Conservation (phyloP, 2,329 filamentous ascomycete species). For the Fusarium floridanum region DNA sequence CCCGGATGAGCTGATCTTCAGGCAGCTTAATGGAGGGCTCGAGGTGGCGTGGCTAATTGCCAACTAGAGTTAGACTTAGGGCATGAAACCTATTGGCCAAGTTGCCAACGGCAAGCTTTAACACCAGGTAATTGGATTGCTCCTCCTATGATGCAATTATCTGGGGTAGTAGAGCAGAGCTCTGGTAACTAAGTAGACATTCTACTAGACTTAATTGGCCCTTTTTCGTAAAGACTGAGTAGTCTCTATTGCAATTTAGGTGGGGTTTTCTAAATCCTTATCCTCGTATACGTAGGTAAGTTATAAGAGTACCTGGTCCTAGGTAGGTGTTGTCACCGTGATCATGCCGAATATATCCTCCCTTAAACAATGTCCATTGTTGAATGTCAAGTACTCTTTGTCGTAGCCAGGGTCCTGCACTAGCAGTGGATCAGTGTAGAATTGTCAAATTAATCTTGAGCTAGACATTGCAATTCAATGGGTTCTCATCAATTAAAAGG, state of each 20-base stretch:
- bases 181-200: not conserved
- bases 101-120: not conserved
- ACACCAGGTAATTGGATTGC: not conserved
- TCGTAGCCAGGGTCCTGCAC: not conserved
- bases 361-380: not conserved
- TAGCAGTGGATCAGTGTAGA: not conserved
- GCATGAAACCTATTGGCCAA: slow-evolving; percentile 1
- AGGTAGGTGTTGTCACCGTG: not conserved
- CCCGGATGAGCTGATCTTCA: not conserved
- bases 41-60: not conserved
- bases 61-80: not conserved
- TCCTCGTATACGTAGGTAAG: not conserved
- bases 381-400: not conserved
- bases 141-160: not conserved
- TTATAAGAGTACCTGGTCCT: not conserved
- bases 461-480: not conserved
- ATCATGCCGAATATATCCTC: not conserved
- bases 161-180: not conserved
- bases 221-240: not conserved
- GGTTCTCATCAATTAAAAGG: not conserved
- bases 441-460: not conserved
- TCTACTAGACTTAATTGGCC: not conserved
- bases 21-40: not conserved
- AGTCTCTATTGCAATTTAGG: too few species aligned
- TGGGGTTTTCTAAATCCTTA: too few species aligned